These are phyloP conservation scores for Hymenoscyphus occultus DNA, from an alignment of 2,329 filamentous ascomycete species.

Conservation along the genomic window DNA sequence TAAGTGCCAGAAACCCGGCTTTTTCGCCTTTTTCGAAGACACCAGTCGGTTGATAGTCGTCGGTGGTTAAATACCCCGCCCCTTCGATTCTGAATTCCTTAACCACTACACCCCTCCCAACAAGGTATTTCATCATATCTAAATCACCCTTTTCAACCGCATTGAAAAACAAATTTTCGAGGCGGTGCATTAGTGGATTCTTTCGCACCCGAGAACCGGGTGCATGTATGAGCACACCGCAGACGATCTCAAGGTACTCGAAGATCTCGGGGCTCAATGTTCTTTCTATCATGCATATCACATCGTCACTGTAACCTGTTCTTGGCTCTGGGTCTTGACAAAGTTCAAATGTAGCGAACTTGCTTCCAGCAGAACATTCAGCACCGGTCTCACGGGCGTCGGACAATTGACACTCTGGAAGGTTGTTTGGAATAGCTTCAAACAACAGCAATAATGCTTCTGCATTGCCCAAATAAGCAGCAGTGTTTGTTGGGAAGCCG, in stretches of 20 bases:
- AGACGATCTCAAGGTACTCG: neutral
- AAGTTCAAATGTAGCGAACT: neutral
- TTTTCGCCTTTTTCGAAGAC: neutral
- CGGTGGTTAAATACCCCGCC: neutral
- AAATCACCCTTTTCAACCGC: neutral
- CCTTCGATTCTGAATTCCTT: neutral
- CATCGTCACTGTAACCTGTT: neutral
- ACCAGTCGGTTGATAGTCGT: neutral
- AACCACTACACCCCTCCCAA: neutral
- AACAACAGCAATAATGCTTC: neutral
- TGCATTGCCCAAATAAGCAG: neutral
- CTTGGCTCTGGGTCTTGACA: neutral
- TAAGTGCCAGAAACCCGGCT: neutral
- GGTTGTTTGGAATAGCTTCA: neutral
- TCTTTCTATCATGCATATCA: neutral
- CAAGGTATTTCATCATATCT: conserved; percentile 5
- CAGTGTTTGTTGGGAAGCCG: neutral
- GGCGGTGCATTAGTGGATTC: neutral
- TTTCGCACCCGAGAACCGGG: neutral
- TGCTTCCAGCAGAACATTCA: neutral
- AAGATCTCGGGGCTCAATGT: conserved; percentile 1
- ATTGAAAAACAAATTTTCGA: neutral
- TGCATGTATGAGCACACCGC: neutral
- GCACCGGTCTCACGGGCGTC: neutral
- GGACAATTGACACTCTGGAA: neutral